Evolutionary conservation across 345 rosid species (phyloP).

Genomic region (Rhizophora apiculata): DNA sequence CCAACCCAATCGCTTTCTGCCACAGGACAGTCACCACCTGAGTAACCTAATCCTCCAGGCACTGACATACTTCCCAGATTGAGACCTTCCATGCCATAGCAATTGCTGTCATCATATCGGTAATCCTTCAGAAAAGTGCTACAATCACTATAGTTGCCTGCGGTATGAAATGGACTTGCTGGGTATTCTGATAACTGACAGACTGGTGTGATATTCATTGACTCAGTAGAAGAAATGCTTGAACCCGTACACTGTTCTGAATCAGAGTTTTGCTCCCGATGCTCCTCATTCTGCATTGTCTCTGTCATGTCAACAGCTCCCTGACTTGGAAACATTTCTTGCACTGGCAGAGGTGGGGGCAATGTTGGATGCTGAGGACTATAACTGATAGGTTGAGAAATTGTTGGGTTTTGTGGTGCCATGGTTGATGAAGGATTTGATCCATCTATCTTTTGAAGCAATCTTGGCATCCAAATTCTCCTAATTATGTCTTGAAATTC

Average conservation of each 20-base stretch:
- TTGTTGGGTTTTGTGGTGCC: conserved; percentile 1
- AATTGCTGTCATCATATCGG: conserved; percentile 12
- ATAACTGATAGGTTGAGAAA: conserved; percentile 7
- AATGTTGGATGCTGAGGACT: conserved; percentile 3
- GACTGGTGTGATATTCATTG: conserved; percentile 18
- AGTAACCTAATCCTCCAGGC: conserved; percentile 12
- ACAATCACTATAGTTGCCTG: conserved; percentile 26
- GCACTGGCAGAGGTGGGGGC: conserved; percentile 13
- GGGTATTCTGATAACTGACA: conserved; percentile 26
- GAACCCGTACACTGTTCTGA: conserved; percentile 22
- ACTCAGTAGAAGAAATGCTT: conserved; percentile 25
- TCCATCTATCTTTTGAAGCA: conserved; percentile 64
- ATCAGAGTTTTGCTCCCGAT: conserved; percentile 30
- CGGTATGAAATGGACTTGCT: conserved; percentile 7
- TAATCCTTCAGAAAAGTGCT: conserved; percentile 13
- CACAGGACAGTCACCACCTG: conserved; percentile 25
- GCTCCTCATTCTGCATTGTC: neutral
- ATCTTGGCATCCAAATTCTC: conserved; percentile 81
- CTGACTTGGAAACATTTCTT: conserved; percentile 1
- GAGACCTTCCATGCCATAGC: conserved; percentile 29
- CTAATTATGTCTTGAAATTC: conserved; percentile 80
- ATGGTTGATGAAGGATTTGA: conserved; percentile 20
- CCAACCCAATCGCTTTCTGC: conserved; percentile 31
- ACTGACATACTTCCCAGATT: conserved; percentile 10
- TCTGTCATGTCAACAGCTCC: conserved; percentile 1